Percentiles rank a stretch among this genome's conserved stretches.
Conservation (phyloP, 2,329 filamentous ascomycete species). For the Botrytis porri region DNA sequence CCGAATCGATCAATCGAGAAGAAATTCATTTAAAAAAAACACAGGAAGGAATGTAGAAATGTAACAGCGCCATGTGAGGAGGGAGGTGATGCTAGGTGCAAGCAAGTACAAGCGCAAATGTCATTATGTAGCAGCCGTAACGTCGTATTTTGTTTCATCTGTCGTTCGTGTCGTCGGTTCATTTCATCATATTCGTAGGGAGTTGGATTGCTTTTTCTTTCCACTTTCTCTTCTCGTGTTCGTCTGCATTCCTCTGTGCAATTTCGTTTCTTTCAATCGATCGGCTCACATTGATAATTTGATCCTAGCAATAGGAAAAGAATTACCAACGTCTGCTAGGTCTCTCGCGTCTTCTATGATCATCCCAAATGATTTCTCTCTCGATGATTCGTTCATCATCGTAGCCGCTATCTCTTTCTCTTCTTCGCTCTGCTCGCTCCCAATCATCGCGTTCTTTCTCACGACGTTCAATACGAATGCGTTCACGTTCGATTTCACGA, state of each 20-base stretch:
- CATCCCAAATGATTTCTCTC: slow-evolving; percentile 64
- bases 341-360: slow-evolving; percentile 13
- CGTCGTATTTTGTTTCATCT: slow-evolving; percentile 4
- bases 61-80: slow-evolving; percentile 8
- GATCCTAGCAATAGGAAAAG: not conserved
- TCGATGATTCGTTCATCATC: slow-evolving; percentile 66
- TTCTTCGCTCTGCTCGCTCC: slow-evolving; percentile 39
- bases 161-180: slow-evolving; percentile 8
- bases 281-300: not conserved
- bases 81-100: not conserved
- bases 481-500: slow-evolving; percentile 56
- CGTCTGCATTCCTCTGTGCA: not conserved
- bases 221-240: not conserved
- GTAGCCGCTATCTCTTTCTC: slow-evolving; percentile 38
- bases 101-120: slow-evolving; percentile 1
- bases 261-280: not conserved
- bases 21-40: not conserved
- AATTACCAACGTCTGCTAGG: slow-evolving; percentile 16
- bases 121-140: slow-evolving; percentile 15
- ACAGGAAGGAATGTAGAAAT: not conserved
- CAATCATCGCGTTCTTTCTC: slow-evolving; percentile 42
- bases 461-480: slow-evolving; percentile 49
- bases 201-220: not conserved
- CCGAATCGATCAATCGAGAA: not conserved
- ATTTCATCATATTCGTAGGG: slow-evolving; percentile 16